Conservation (phyloP, 1,139 yeast genomes). For the Yamadazyma kanchanaburiensis region DNA sequence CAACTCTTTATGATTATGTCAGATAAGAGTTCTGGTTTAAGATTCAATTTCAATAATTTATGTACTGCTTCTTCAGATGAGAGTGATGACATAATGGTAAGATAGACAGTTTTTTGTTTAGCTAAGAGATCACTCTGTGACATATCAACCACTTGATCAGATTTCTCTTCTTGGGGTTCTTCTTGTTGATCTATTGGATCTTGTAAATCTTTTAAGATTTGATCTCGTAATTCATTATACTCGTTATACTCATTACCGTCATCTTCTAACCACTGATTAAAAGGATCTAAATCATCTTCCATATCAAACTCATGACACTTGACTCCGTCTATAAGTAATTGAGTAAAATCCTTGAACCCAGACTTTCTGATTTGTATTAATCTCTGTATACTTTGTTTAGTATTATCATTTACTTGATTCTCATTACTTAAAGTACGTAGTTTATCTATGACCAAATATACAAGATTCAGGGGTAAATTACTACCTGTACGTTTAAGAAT, state of each 20-base stretch:
- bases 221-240: constrained; percentile 18
- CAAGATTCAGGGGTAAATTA: constrained; percentile 21
- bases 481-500: constrained; percentile 24
- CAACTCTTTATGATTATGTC: constrained; percentile 83
- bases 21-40: constrained; percentile 42
- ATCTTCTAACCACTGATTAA: constrained; percentile 42
- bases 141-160: constrained; percentile 45
- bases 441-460: constrained; percentile 56
- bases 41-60: constrained; percentile 57
- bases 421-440: constrained; percentile 61
- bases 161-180: constrained; percentile 8
- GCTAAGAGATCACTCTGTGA: constrained; percentile 63
- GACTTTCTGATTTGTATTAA: constrained; percentile 51
- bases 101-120: constrained; percentile 71
- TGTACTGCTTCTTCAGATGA: constrained; percentile 93
- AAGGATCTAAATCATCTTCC: constrained; percentile 40
- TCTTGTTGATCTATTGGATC: constrained; percentile 11
- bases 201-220: constrained; percentile 17
- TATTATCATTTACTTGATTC: constrained; percentile 39
- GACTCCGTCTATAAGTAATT: constrained; percentile 57
- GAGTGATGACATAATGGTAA: constrained; percentile 89
- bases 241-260: constrained; percentile 46
- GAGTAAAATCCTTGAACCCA: constrained; percentile 43
- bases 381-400: constrained; percentile 49
- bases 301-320: constrained; percentile 58